These are phyloP conservation scores for Termitomyces titanicus DNA, from an alignment of 768 basidiomycete species.

Conservation along the genomic window DNA sequence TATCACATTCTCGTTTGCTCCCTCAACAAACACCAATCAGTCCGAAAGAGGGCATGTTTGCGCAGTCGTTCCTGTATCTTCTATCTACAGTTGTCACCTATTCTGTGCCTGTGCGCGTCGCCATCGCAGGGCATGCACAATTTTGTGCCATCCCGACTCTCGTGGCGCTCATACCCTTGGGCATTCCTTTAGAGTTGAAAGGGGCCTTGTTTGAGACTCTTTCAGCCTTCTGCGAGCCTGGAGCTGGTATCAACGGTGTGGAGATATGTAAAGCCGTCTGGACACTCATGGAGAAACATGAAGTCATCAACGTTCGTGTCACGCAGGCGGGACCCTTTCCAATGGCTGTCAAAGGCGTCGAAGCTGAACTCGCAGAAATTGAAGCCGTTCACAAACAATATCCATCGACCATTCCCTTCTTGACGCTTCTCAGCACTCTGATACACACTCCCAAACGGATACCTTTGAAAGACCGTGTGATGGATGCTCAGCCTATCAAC, in stretches of 20 bases:
- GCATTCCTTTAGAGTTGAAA: slow-evolving; percentile 88
- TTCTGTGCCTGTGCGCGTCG: slow-evolving; percentile 75
- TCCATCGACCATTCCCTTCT: slow-evolving; percentile 86
- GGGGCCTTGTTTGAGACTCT: slow-evolving; percentile 80
- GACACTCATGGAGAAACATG: slow-evolving; percentile 79
- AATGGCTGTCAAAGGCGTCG: slow-evolving; percentile 69
- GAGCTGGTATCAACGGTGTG: slow-evolving; percentile 66
- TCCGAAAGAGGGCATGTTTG: slow-evolving; percentile 73
- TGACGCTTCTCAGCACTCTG: slow-evolving; percentile 76
- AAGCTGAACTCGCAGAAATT: slow-evolving; percentile 84
- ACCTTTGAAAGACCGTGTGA: slow-evolving; percentile 53
- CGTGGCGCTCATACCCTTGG: slow-evolving; percentile 71
- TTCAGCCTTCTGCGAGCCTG: slow-evolving; percentile 79
- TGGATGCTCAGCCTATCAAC: slow-evolving; percentile 58
- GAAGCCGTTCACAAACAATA: slow-evolving; percentile 78
- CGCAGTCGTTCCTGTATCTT: slow-evolving; percentile 77
- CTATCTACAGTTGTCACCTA: slow-evolving; percentile 70
- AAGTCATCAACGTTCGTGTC: slow-evolving; percentile 74
- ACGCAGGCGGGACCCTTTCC: slow-evolving; percentile 34
- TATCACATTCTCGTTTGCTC: slow-evolving; percentile 36
- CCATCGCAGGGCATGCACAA: slow-evolving; percentile 70
- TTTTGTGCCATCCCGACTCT: slow-evolving; percentile 82
- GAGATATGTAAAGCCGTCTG: slow-evolving; percentile 84
- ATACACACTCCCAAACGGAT: slow-evolving; percentile 80
- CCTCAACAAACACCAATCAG: slow-evolving; percentile 46